Conservation (phyloP, 768 basidiomycete species). For the Hypholoma sublateritium region DNA sequence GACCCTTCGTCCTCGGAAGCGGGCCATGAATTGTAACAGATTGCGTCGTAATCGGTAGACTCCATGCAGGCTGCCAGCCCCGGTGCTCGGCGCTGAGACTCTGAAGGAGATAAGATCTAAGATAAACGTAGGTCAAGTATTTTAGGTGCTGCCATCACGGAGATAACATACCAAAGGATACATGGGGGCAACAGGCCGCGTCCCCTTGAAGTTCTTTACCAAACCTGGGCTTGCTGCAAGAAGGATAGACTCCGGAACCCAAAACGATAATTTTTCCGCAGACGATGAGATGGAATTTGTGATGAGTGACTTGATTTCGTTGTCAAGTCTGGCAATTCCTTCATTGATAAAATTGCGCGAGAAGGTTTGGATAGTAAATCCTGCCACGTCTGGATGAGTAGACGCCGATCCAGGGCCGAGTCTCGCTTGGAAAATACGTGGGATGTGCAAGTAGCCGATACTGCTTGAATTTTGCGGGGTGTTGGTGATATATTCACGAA, state of each 20-base stretch:
- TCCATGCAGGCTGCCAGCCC: no score
- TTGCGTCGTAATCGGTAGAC: no score
- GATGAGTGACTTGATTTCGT: no score
- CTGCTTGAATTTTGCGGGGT: background rate
- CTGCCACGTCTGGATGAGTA: background rate
- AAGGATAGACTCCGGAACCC: constrained; percentile 8
- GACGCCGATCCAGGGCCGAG: background rate
- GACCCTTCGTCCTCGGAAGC: no score
- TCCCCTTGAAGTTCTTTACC: background rate
- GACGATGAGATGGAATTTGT: background rate
- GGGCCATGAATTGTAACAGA: no score
- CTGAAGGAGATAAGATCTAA: no score
- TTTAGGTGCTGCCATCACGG: no score
- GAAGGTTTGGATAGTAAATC: background rate
- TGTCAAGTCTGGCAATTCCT: background rate
- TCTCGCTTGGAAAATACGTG: background rate
- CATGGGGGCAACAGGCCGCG: background rate
- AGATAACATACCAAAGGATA: no score
- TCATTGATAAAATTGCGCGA: background rate
- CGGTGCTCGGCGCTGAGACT: no score
- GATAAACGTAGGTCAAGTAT: no score
- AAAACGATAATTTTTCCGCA: background rate
- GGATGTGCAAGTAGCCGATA: background rate
- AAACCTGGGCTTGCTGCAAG: background rate
- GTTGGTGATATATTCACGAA: background rate